A percentile compares a stretch with the other conserved stretches of the same genome.
Conservation (phyloP, 169 alveolate species). For the Plasmodium inui region DNA sequence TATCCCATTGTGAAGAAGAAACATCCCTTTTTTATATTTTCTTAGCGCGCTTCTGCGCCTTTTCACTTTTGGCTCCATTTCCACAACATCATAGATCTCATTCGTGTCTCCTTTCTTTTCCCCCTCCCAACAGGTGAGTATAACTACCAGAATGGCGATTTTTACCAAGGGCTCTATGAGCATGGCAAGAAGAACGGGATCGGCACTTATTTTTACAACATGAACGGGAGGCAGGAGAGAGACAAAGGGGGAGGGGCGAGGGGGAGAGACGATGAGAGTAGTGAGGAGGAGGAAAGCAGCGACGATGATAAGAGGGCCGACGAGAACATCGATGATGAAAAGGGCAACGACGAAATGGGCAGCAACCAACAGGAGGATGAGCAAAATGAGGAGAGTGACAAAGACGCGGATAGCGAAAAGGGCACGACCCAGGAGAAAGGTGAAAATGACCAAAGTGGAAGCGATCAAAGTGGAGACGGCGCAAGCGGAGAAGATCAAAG, state of each 20-base stretch:
- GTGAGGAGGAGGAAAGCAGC: neutral
- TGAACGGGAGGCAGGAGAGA: neutral
- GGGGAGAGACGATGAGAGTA: neutral
- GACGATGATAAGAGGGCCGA: neutral
- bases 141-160: slow-evolving; percentile 42
- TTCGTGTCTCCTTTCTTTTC: neutral
- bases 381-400: neutral
- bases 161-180: slow-evolving; percentile 47
- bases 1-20: neutral
- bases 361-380: neutral
- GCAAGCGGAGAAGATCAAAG: neutral
- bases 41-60: neutral
- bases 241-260: neutral
- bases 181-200: slow-evolving; percentile 58
- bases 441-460: neutral
- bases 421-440: neutral
- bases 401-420: neutral
- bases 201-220: slow-evolving; percentile 50
- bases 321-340: neutral
- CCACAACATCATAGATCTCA: neutral
- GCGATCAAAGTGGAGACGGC: neutral
- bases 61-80: neutral
- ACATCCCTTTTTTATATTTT: neutral
- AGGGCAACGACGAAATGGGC: neutral
- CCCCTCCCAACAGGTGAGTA: slow-evolving; percentile 33